A percentile compares a stretch with the other conserved stretches of the same genome.
These are phyloP conservation scores for Candida maesae DNA, from an alignment of 805 yeast genomes.

Conservation along the genomic window DNA sequence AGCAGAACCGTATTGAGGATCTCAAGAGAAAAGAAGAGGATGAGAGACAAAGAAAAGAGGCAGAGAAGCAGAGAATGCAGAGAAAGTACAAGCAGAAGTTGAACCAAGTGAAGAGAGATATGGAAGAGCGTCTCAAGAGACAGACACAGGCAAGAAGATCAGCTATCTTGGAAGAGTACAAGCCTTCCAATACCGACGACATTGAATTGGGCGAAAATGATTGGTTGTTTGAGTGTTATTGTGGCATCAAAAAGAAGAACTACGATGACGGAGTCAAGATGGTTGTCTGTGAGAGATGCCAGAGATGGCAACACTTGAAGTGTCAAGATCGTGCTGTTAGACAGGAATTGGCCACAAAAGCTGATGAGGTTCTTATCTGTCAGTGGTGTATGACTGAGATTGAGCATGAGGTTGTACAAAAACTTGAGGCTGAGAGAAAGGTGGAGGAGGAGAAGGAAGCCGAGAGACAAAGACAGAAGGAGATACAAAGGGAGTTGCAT, in stretches of 20 bases:
- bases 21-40: slow-evolving; percentile 38
- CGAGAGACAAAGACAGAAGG: slow-evolving; percentile 24
- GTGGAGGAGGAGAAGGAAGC: slow-evolving; percentile 19
- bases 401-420: slow-evolving; percentile 20
- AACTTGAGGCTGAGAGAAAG: slow-evolving; percentile 21
- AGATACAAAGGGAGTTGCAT: slow-evolving; percentile 17
- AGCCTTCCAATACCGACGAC: slow-evolving; percentile 11
- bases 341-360: slow-evolving; percentile 25
- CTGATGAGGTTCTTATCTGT: slow-evolving; percentile 27
- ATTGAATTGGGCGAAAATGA: slow-evolving; percentile 33
- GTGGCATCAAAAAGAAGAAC: slow-evolving; percentile 33
- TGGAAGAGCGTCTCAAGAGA: slow-evolving; percentile 24
- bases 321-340: slow-evolving; percentile 31
- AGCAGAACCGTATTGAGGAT: slow-evolving; percentile 40
- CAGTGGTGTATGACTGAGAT: slow-evolving; percentile 28
- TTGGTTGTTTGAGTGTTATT: slow-evolving; percentile 36
- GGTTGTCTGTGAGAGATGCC: slow-evolving; percentile 34
- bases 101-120: slow-evolving; percentile 21
- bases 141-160: slow-evolving; percentile 22
- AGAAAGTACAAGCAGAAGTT: slow-evolving; percentile 23
- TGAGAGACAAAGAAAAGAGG: slow-evolving; percentile 17
- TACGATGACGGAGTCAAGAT: slow-evolving; percentile 35
- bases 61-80: slow-evolving; percentile 37
- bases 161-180: slow-evolving; percentile 28
- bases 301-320: slow-evolving; percentile 36